These are phyloP conservation scores for Mimosa pudica DNA, from an alignment of 306 rosid genomes.

Conservation along the genomic window DNA sequence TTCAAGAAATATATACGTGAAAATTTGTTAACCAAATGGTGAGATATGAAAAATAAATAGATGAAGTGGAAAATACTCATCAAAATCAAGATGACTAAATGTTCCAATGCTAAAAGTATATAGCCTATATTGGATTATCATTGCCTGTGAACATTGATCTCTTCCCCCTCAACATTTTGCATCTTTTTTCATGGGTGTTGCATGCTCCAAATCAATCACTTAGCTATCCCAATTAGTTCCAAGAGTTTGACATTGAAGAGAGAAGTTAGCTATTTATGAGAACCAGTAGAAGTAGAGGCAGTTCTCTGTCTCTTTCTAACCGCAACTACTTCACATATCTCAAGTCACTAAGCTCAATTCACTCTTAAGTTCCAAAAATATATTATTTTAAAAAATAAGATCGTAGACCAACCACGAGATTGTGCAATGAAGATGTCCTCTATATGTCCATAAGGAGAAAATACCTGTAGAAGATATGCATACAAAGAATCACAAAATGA, in stretches of 20 bases:
- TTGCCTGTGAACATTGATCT: slow-evolving; percentile 21
- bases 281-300: background rate
- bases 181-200: background rate
- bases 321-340: background rate
- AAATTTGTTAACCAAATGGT: slow-evolving; percentile 30
- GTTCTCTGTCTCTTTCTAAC: background rate
- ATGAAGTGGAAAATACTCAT: background rate
- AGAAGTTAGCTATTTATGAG: slow-evolving; percentile 21
- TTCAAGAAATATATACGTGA: slow-evolving; percentile 35
- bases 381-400: slow-evolving; percentile 16
- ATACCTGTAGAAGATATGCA: slow-evolving; percentile 64
- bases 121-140: slow-evolving; percentile 9
- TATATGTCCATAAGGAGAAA: slow-evolving; percentile 72
- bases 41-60: slow-evolving; percentile 27
- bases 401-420: slow-evolving; percentile 64
- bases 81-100: slow-evolving; percentile 25
- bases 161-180: background rate
- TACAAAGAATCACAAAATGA: slow-evolving; percentile 29
- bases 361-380: slow-evolving; percentile 34
- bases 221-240: slow-evolving; percentile 15
- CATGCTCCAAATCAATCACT: background rate
- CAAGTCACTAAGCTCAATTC: background rate
- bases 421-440: slow-evolving; percentile 67
- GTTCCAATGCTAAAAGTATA: slow-evolving; percentile 20
- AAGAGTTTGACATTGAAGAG: slow-evolving; percentile 12